Conservation (phyloP, 225 moss, liverwort and hornwort genomes). For the Marchantia paleacea region DNA sequence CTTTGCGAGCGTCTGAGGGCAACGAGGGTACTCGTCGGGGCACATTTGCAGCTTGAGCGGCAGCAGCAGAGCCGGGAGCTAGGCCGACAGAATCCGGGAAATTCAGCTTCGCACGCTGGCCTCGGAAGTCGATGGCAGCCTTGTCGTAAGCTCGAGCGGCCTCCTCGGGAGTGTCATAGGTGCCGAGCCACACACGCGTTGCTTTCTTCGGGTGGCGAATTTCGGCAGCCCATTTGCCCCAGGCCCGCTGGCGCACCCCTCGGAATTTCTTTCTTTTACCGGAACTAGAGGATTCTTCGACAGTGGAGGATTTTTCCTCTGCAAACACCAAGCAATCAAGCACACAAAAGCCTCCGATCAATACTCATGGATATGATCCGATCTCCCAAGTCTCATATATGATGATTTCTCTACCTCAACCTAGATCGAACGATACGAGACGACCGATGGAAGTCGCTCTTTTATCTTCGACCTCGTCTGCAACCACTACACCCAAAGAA, state of each 20-base stretch:
- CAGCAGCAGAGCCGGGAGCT: conserved; percentile 28
- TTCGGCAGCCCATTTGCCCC: conserved; percentile 49
- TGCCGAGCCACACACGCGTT: conserved; percentile 44
- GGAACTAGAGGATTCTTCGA: conserved; percentile 5
- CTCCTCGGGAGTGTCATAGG: conserved; percentile 39
- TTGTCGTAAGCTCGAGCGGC: conserved; percentile 46
- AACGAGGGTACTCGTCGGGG: neutral
- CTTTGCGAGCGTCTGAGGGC: conserved; percentile 1
- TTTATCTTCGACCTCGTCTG: neutral
- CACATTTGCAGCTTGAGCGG: conserved; percentile 19
- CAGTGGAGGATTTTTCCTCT: conserved; percentile 2
- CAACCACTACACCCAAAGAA: neutral
- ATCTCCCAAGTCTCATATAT: neutral
- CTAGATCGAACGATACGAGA: neutral
- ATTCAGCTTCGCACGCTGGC: conserved; percentile 40
- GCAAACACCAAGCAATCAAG: neutral
- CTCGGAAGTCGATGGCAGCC: conserved; percentile 42
- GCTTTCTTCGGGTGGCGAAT: conserved; percentile 46
- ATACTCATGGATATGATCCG: too few relatives aligned
- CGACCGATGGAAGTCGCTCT: neutral
- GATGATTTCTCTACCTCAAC: neutral
- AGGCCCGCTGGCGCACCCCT: conserved; percentile 40
- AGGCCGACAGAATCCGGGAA: conserved; percentile 24
- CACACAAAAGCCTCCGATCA: neutral
- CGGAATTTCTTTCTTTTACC: conserved; percentile 31